These are phyloP conservation scores for Entonaema liquescens DNA, from an alignment of 495 filamentous ascomycete species.

Conservation along the genomic window DNA sequence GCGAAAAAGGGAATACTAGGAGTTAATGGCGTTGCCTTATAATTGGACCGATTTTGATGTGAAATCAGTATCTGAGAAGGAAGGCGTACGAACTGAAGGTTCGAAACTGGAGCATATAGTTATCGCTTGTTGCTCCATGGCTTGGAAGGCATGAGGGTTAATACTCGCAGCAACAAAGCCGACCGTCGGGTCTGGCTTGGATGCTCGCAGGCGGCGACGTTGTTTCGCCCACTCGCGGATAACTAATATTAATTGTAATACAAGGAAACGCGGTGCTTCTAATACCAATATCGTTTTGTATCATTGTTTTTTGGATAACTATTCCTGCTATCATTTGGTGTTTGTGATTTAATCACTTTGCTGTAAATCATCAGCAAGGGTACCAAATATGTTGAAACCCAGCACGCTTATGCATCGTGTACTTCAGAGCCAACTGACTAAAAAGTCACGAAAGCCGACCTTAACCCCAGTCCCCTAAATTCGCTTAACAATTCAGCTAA, in stretches of 20 bases:
- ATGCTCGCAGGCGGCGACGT: conserved; percentile 37
- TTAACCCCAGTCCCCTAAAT: conserved; percentile 1
- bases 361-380: not conserved
- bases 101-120: conserved; percentile 32
- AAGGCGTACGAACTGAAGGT: conserved; percentile 23
- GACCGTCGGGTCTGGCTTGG: conserved; percentile 18
- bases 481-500: conserved; percentile 16
- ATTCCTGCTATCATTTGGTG: not conserved
- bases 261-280: conserved; percentile 30
- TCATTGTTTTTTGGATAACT: not conserved
- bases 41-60: conserved; percentile 18
- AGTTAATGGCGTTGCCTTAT: conserved; percentile 35
- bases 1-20: conserved; percentile 33
- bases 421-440: too few species aligned
- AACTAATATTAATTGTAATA: conserved; percentile 48
- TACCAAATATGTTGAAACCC: not conserved
- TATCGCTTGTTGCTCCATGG: conserved; percentile 43
- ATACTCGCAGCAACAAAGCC: conserved; percentile 27
- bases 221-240: conserved; percentile 40
- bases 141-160: conserved; percentile 35
- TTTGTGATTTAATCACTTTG: not conserved
- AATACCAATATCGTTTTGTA: conserved; percentile 8
- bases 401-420: not conserved
- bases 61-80: conserved; percentile 20
- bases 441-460: not conserved